Conservation (phyloP, 2,329 filamentous ascomycete species). For the Cercospora sesami region DNA sequence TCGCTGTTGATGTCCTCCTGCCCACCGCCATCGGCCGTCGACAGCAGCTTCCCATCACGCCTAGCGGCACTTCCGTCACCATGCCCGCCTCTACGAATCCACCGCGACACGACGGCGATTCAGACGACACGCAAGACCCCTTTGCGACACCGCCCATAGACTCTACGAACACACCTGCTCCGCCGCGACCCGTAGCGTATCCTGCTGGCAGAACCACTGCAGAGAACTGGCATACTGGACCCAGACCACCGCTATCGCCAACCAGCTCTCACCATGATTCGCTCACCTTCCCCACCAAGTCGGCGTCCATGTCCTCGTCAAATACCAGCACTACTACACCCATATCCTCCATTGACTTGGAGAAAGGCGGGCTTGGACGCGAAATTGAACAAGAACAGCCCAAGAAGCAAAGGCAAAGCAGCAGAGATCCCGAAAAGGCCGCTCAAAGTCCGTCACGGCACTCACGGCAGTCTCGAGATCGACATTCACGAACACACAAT, state of each 20-base stretch:
- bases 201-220: background rate
- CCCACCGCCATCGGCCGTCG: background rate
- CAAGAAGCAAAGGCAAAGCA: constrained; percentile 17
- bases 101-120: background rate
- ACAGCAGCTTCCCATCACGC: background rate
- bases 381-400: constrained; percentile 18
- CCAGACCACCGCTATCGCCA: constrained; percentile 12
- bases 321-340: constrained; percentile 26
- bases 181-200: constrained; percentile 26
- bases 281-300: constrained; percentile 25
- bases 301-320: constrained; percentile 36
- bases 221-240: background rate
- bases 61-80: background rate
- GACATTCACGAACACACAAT: constrained; percentile 6
- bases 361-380: constrained; percentile 30
- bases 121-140: background rate
- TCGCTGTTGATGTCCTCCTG: background rate
- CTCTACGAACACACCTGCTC: constrained; percentile 14
- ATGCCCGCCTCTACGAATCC: background rate
- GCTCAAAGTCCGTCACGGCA: constrained; percentile 19
- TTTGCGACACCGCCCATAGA: background rate
- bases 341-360: constrained; percentile 34
- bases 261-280: constrained; percentile 20
- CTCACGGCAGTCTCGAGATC: constrained; percentile 16
- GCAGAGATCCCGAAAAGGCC: constrained; percentile 33